These are phyloP conservation scores for Talaromyces sp. DNA, from an alignment of 2,329 filamentous ascomycete species.

Conservation along the genomic window DNA sequence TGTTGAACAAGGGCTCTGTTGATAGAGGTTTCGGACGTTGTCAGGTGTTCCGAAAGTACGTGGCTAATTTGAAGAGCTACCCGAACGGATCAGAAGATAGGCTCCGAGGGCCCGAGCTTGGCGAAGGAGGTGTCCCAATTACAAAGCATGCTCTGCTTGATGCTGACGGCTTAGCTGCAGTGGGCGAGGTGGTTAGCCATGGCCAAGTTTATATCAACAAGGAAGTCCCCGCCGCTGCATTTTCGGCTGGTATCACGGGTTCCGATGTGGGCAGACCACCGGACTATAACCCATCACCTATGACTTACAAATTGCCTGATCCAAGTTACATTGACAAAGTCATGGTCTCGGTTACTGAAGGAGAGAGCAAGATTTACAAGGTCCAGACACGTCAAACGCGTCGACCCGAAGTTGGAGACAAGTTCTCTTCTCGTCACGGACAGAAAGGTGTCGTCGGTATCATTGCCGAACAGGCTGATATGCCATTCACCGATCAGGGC, in stretches of 20 bases:
- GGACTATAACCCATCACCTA: constrained; percentile 41
- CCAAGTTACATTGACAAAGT: constrained; percentile 94
- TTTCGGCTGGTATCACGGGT: constrained; percentile 63
- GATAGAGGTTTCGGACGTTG: constrained; percentile 95
- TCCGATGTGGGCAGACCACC: constrained; percentile 56
- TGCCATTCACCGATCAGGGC: constrained; percentile 90
- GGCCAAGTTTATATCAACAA: constrained; percentile 92
- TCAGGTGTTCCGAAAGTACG: constrained; percentile 96
- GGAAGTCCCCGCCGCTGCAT: constrained; percentile 75
- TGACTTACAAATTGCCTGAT: constrained; percentile 78
- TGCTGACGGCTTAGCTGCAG: constrained; percentile 81
- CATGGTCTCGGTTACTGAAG: constrained; percentile 85
- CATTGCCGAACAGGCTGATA: constrained; percentile 92
- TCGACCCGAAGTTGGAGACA: constrained; percentile 92
- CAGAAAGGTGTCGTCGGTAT: constrained; percentile 98
- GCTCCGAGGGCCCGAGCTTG: constrained; percentile 59
- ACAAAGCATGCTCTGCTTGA: constrained; percentile 73
- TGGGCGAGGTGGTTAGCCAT: constrained; percentile 73
- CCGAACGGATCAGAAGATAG: constrained; percentile 69
- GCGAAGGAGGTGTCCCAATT: constrained; percentile 60
- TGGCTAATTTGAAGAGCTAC: constrained; percentile 82
- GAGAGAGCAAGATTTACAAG: constrained; percentile 83
- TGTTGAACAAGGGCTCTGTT: constrained; percentile 92
- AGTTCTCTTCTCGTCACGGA: constrained; percentile 96
- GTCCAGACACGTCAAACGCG: constrained; percentile 95